Base-by-base conservation (phyloP, 2,329 filamentous ascomycete genomes). In the Aureobasidium leucospermi region DNA sequence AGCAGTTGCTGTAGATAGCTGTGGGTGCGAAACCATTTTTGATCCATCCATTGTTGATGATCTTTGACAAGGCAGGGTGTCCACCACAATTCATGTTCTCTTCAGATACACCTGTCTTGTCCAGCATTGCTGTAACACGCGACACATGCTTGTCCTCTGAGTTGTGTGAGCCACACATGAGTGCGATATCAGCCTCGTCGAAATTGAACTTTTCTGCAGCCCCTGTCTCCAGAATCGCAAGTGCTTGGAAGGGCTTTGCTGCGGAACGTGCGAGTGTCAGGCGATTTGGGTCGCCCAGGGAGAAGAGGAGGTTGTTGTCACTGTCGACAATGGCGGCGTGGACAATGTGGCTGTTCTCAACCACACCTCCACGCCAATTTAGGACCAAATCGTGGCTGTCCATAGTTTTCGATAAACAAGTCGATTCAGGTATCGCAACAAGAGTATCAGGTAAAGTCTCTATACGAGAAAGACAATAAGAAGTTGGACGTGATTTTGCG, bases 331-430 rank as follows among this genome's bases (percentile, higher is more conserved):
- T 41, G 36, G 48, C 48, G 9, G 48, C 48, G 1, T 52, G 48
- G 36, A 52, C 48, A 4, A 52, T 52, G 15, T 52, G 48, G 13
- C 48, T 52, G 36, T 52, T 52, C 7, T 52, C 48, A 13, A 52
- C 29, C 3, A 52, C 48, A 31, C 41, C 36, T 7, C 48, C 48
- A 6, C 48, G 48, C 48, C 48, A 52, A 7, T 39, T 52, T 1
- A 52, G 19, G 9, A 52, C 48, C 4, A 52, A 16, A n/a, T 52
- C 48, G 23, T 52, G 48, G 19, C 3, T 15, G 2, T 31, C 23
- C 48, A 52, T 52, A 7, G 15, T 41, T n/a, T 41, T 4, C 11
- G 2, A 13, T 0, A 5, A 23, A 2, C 23, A 23, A 36, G 34
- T 36, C 34, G 34, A 36, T 36, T 8, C 34, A 36, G 34, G 8